Conservation (phyloP, 371 early-diverging fungal species). For the Rhizopus microsporus region DNA sequence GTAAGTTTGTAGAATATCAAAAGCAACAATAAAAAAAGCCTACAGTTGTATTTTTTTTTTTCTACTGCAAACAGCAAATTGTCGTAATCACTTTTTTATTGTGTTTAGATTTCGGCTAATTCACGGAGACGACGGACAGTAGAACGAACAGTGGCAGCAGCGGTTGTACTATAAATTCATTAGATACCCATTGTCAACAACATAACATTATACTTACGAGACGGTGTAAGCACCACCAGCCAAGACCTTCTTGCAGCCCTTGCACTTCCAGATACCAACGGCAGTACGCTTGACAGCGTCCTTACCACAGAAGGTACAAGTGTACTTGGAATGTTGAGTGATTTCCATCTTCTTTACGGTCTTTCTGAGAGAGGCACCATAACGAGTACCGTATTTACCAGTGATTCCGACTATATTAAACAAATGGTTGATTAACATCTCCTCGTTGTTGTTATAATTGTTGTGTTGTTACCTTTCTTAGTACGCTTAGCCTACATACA, state of each 20-base stretch:
- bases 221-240: slow-evolving; percentile 99
- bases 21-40: slow-evolving; percentile 5
- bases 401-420: slow-evolving; percentile 88
- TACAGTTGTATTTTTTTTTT: too few relatives aligned
- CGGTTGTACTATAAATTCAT: slow-evolving; percentile 69
- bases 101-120: slow-evolving; percentile 86
- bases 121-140: slow-evolving; percentile 98
- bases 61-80: too few relatives aligned
- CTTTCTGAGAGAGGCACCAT: slow-evolving; percentile 99
- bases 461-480: slow-evolving; percentile 74
- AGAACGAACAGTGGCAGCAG: slow-evolving; percentile 91
- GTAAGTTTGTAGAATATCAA: slow-evolving; percentile 23
- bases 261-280: slow-evolving; percentile 99
- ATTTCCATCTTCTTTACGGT: slow-evolving; percentile 99
- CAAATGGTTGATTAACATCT: neutral
- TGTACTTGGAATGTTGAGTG: slow-evolving; percentile 99
- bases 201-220: slow-evolving; percentile 49
- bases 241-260: slow-evolving; percentile 93
- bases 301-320: slow-evolving; percentile 99
- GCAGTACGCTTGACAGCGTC: slow-evolving; percentile 95
- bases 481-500: slow-evolving; percentile 92
- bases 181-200: neutral
- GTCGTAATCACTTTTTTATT: too few relatives aligned
- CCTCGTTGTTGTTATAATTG: neutral
- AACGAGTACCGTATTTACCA: slow-evolving; percentile 99